Evolutionary conservation across 192 early-diverging fungal genomes (phyloP).

Genomic region (Podila epigama): DNA sequence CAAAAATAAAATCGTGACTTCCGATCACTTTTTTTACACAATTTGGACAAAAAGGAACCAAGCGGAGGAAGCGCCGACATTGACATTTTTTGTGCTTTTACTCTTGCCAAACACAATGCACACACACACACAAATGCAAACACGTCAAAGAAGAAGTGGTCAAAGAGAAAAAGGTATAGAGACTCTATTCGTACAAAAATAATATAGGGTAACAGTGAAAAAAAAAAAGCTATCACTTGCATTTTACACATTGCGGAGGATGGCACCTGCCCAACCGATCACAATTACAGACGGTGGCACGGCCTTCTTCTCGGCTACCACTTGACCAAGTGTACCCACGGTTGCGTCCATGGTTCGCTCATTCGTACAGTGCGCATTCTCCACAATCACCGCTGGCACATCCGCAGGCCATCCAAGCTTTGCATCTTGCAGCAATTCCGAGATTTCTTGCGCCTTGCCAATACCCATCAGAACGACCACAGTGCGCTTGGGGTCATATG

Average conservation of each 20-base stretch:
- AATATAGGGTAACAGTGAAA: background rate
- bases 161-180: background rate
- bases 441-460: slow-evolving; percentile 68
- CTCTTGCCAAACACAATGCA: too few relatives aligned
- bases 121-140: background rate
- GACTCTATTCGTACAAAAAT: background rate
- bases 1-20: background rate
- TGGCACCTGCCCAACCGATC: slow-evolving; percentile 66
- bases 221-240: background rate
- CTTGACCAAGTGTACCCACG: slow-evolving; percentile 65
- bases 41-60: background rate
- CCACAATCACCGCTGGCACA: slow-evolving; percentile 81
- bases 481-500: slow-evolving; percentile 71
- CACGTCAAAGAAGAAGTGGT: background rate
- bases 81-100: background rate
- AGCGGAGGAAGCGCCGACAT: background rate
- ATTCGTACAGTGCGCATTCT: slow-evolving; percentile 80
- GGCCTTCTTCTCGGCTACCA: slow-evolving; percentile 69
- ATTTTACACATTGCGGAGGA: slow-evolving; percentile 10
- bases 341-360: slow-evolving; percentile 76
- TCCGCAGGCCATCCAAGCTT: slow-evolving; percentile 67
- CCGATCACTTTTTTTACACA: slow-evolving; percentile 2
- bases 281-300: slow-evolving; percentile 83
- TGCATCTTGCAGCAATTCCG: slow-evolving; percentile 56
- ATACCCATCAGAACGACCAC: slow-evolving; percentile 89